These are phyloP conservation scores for Fusarium sterilihyphosum DNA, from an alignment of 2,329 filamentous ascomycete genomes.

Conservation along the genomic window DNA sequence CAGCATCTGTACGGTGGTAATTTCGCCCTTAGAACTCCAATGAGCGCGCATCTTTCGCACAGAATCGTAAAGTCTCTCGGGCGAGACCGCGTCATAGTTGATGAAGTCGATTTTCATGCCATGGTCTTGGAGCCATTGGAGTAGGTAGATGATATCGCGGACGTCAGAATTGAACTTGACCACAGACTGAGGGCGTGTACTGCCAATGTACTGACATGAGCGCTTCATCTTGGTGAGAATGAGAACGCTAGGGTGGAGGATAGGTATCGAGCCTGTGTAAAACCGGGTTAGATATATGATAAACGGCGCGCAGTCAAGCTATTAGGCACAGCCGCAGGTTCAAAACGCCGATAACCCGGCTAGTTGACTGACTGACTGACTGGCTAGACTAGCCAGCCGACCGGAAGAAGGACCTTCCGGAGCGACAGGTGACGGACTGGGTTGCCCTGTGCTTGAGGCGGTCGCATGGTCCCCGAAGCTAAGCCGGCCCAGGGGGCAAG, in stretches of 20 bases:
- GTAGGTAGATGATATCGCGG: not conserved
- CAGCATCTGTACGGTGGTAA: not conserved
- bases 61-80: not conserved
- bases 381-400: no score
- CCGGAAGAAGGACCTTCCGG: not conserved
- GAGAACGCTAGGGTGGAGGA: not conserved
- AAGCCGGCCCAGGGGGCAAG: no score
- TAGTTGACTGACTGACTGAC: no score
- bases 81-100: not conserved
- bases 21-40: not conserved
- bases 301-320: fast-evolving
- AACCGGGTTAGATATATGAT: not conserved
- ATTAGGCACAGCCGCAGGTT: not conserved
- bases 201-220: not conserved
- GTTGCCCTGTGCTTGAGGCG: not conserved
- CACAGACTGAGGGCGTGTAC: not conserved
- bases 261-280: fast-evolving
- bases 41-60: not conserved
- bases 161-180: not conserved
- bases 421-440: not conserved
- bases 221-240: not conserved
- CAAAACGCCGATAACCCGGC: not conserved
- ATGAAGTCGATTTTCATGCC: not conserved
- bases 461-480: no score
- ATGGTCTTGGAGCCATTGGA: not conserved